Base-by-base conservation (phyloP, 345 rosid species). In the Cardamine chenopodiifolia region DNA sequence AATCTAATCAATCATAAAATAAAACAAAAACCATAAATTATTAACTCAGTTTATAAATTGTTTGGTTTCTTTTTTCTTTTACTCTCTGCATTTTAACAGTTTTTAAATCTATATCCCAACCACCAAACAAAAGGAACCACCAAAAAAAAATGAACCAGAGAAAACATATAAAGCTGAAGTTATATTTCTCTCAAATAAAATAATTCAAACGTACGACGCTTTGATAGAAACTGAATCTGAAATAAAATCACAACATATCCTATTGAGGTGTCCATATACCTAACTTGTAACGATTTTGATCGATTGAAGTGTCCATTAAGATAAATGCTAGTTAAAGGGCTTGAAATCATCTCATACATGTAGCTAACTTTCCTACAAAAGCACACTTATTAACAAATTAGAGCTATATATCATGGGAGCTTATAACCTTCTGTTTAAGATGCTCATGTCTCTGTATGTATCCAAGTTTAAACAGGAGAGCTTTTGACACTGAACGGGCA, bases 371-470 rank as follows among this genome's bases (percentile, higher is more conserved):
- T 70, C 22, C 58, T 59, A 70, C 48, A 50, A 50, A 23, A 59
- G 15, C 7, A 19, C 13, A 60, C 23, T 7, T 62, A 49, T 72
- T 29, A 62, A 63, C 70, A 73, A 28, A 29, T 40, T 29, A 53
- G 45, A 63, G 22, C 13, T 28, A 26, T 15, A 14, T 15, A 28
- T 37, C 62, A 28, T 19, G 15, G 31, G 55, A 19, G 71, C 57
- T 40, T 26, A n/a, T 53, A 25, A 25, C 54, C 50, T 29, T 55
- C 40, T 37, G 40, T 26, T 54, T 73, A 14, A 54, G 56, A 70
- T 44, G 73, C 25, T 63, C 70, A 53, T 53, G 55, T 53, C 45
- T 63, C 77, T 73, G 14, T 42, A 47, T 55, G 48, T 56, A 45
- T 66, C 59, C 49, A 49, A 31, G 48, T 47, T 34, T 23, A 55